Conservation (phyloP, 1,284 basidiomycete species). For the Testicularia cyperi region DNA sequence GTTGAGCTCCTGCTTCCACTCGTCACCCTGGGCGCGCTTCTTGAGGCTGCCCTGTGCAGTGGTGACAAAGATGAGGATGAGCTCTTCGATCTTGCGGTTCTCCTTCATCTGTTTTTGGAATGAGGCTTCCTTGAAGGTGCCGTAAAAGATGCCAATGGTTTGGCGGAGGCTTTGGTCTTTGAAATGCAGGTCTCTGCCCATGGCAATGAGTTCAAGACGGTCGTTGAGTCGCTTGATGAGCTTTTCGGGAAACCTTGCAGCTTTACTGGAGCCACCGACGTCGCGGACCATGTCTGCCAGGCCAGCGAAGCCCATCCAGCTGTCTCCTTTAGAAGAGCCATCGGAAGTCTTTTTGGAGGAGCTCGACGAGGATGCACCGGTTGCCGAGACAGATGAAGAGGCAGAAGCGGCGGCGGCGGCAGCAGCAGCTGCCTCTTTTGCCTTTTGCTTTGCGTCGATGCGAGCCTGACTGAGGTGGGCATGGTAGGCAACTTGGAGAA, state of each 20-base stretch:
- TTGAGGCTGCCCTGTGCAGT: constrained; percentile 65
- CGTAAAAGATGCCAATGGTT: constrained; percentile 55
- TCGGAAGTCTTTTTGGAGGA: constrained; percentile 18
- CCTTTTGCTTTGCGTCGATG: constrained; percentile 26
- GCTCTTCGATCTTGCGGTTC: constrained; percentile 92
- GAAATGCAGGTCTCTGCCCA: constrained; percentile 54
- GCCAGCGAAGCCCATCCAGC: constrained; percentile 46
- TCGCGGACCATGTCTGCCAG: constrained; percentile 48
- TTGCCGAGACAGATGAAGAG: constrained; percentile 1
- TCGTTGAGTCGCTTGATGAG: constrained; percentile 53
- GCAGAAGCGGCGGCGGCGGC: constrained; percentile 4
- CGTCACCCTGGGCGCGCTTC: constrained; percentile 73
- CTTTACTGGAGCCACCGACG: constrained; percentile 37
- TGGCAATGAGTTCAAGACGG: constrained; percentile 52
- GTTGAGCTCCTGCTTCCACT: constrained; percentile 88
- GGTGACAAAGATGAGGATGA: constrained; percentile 92
- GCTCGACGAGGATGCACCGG: constrained; percentile 3
- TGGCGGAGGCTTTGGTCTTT: constrained; percentile 47
- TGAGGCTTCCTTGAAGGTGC: constrained; percentile 49
- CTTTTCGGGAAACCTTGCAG: constrained; percentile 55
- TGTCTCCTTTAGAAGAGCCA: constrained; percentile 18
- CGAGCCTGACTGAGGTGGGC: constrained; percentile 18
- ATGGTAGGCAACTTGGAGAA: constrained; percentile 53
- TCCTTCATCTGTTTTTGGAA: constrained; percentile 72
- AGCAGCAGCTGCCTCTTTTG: constrained; percentile 8